These are phyloP conservation scores for Lathyrus oleraceus DNA, from an alignment of 306 rosid genomes.

Conservation along the genomic window DNA sequence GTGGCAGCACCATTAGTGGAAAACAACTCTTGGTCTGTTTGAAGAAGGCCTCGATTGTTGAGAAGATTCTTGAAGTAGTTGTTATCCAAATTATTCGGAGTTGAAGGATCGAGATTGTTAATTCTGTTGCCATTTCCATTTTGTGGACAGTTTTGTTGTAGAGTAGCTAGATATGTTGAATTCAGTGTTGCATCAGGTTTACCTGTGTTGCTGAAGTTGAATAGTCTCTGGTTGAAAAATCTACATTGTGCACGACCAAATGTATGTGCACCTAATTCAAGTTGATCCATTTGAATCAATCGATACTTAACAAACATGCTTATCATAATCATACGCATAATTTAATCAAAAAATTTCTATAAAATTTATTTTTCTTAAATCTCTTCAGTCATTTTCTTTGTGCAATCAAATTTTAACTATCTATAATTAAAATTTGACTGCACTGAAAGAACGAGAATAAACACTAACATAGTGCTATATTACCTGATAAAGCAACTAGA, in stretches of 20 bases:
- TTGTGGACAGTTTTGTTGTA: constrained; percentile 66
- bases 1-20: constrained; percentile 50
- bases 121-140: constrained; percentile 46
- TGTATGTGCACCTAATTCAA: constrained; percentile 67
- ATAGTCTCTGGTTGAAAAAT: constrained; percentile 52
- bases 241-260: constrained; percentile 75
- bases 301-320: background rate
- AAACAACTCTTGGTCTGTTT: constrained; percentile 60
- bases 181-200: constrained; percentile 63
- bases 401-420: background rate
- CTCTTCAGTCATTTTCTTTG: background rate
- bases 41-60: constrained; percentile 56
- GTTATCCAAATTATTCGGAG: constrained; percentile 59
- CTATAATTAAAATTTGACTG: background rate
- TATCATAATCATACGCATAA: background rate
- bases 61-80: constrained; percentile 56
- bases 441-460: background rate
- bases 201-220: constrained; percentile 52
- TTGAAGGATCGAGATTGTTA: constrained; percentile 55
- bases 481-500: constrained; percentile 77
- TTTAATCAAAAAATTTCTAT: background rate
- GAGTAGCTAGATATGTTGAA: constrained; percentile 45
- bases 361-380: background rate
- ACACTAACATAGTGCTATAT: background rate
- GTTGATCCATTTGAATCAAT: background rate